A percentile compares a stretch with the other conserved stretches of the same genome.
Conservation (phyloP, 1,139 yeast species). For the Lodderomyces parapsilosis region DNA sequence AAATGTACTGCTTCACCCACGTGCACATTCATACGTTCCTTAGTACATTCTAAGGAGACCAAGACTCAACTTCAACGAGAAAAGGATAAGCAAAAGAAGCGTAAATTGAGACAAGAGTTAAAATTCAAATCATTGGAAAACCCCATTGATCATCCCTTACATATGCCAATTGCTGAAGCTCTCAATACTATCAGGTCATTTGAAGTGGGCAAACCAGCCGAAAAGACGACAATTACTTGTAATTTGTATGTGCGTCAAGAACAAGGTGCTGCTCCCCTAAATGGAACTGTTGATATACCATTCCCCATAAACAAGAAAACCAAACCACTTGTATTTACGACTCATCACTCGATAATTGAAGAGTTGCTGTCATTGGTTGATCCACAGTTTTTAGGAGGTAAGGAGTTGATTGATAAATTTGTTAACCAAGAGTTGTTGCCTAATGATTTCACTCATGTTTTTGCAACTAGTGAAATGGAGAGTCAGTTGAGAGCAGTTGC, state of each 20-base stretch:
- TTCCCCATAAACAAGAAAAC: slow-evolving; percentile 61
- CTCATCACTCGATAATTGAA: slow-evolving; percentile 49
- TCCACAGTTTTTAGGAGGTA: slow-evolving; percentile 70
- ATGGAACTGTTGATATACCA: slow-evolving; percentile 78
- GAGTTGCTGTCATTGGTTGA: slow-evolving; percentile 54
- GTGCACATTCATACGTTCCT: background rate
- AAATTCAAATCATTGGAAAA: slow-evolving; percentile 38
- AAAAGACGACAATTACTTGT: slow-evolving; percentile 66
- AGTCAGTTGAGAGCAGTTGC: slow-evolving; percentile 65
- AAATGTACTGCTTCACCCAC: background rate
- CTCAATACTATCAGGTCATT: slow-evolving; percentile 80
- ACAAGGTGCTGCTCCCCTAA: slow-evolving; percentile 73
- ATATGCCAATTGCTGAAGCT: slow-evolving; percentile 73
- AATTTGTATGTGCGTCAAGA: slow-evolving; percentile 71
- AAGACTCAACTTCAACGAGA: slow-evolving; percentile 4
- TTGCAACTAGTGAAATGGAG: slow-evolving; percentile 82
- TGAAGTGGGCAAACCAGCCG: slow-evolving; percentile 79
- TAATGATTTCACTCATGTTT: slow-evolving; percentile 68
- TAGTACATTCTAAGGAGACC: slow-evolving; percentile 4
- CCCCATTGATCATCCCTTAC: slow-evolving; percentile 56
- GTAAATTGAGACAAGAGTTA: slow-evolving; percentile 26
- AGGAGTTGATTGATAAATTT: slow-evolving; percentile 65
- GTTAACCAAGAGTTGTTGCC: slow-evolving; percentile 52
- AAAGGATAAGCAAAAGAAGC: slow-evolving; percentile 15
- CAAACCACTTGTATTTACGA: slow-evolving; percentile 67